phyloP scores from a whole-genome alignment of 495 filamentous ascomycete genomes.

The Ascobolus immersus region DNA sequence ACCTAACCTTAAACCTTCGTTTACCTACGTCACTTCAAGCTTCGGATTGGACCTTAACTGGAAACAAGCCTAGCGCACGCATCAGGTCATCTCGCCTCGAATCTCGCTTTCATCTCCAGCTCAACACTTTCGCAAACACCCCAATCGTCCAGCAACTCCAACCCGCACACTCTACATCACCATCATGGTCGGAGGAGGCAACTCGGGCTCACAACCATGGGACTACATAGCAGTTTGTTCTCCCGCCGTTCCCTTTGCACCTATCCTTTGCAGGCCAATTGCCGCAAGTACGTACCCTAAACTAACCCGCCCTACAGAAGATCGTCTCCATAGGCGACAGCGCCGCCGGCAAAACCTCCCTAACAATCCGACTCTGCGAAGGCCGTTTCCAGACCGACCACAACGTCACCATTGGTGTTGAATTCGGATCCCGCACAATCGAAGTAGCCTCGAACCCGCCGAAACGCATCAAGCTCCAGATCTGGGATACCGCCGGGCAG shows the following conservation, averaged over 20 bases:
- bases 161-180: slow-evolving; percentile 20
- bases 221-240: slow-evolving; percentile 56
- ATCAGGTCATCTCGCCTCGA: slow-evolving; percentile 4
- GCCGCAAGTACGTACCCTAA: too few species aligned
- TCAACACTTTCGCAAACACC: not conserved
- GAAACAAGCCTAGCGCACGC: too few species aligned
- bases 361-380: slow-evolving; percentile 90
- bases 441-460: slow-evolving; percentile 16
- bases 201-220: slow-evolving; percentile 67
- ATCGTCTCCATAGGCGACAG: slow-evolving; percentile 92
- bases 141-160: not conserved
- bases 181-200: too few species aligned
- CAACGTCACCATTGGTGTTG: slow-evolving; percentile 94
- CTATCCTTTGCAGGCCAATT: not conserved
- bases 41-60: too few species aligned
- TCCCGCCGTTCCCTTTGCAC: not conserved
- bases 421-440: slow-evolving; percentile 88
- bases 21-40: too few species aligned
- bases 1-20: too few species aligned
- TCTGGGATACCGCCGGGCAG: slow-evolving; percentile 96
- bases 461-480: slow-evolving; percentile 35
- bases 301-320: slow-evolving; percentile 23
- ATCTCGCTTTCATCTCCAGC: not conserved
- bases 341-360: slow-evolving; percentile 67
- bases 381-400: slow-evolving; percentile 79